Base-by-base conservation (phyloP, 2,329 filamentous ascomycete genomes). In the Emergomyces pasteurianus region DNA sequence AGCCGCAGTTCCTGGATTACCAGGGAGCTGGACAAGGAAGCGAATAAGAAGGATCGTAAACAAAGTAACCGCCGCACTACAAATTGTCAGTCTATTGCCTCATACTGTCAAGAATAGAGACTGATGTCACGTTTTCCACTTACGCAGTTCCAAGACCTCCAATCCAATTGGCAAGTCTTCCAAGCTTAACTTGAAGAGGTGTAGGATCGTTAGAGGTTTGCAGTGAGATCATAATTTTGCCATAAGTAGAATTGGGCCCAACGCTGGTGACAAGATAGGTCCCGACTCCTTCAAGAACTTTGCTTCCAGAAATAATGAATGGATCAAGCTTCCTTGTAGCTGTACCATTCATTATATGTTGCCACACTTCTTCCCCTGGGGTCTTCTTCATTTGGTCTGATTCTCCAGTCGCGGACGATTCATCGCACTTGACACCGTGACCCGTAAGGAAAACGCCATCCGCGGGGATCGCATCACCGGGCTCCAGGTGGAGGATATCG, bases 41-140 rank as follows among this genome's bases (percentile, higher is more conserved):
- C 90, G 83, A 76, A 96, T 92, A 69, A 96, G 84, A 16, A 96
- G 80, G 53, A 95, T 87, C 54, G 92, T 80, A 75, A 96, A 96
- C 54, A 96, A 79, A 16, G 94, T 78, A 65, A 88, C 90, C 56
- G 90, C 89, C 63, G 83, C 78, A 54, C 74, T 75, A 58, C 23
- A 8, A 49, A 42, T 38, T 23, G 60, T 68, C 46, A 69, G 65
- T 57, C 16, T 34, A 21, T 10, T 10, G n/a, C 7, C 50, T 53
- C 46, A 46, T 3, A 16, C n/a, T n/a, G 21, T 46, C 58, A 56
- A 26, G 16, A 42, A 3, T 10, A 14, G 14, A 43, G 34, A 34
- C 10, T 36, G 16, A 14, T 53, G 5, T 14, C 8, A 21, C 16
- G 21, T 4, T 3, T 31, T 31, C 31, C 16, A 62, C 64, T 69